These are phyloP conservation scores for Hypoxylon rubiginosum DNA, from an alignment of 2,329 filamentous ascomycete genomes.

Conservation along the genomic window DNA sequence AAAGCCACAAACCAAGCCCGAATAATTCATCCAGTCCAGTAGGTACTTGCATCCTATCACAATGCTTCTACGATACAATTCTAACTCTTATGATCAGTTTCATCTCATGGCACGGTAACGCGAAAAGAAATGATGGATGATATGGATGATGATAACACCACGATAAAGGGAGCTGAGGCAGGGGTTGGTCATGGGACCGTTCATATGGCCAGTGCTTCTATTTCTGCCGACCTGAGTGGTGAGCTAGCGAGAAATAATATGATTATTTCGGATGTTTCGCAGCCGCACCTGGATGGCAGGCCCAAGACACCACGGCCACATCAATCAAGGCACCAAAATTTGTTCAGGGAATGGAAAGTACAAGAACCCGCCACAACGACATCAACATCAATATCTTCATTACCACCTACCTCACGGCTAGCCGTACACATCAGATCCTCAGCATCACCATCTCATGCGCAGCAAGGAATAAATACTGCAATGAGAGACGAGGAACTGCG, in stretches of 20 bases:
- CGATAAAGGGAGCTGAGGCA: conserved; percentile 8
- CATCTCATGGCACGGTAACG: conserved; percentile 15
- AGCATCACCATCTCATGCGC: conserved; percentile 38
- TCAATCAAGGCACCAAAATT: conserved; percentile 15
- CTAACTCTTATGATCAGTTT: conserved; percentile 6
- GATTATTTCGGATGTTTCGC: conserved; percentile 35
- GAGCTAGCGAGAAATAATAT: conserved; percentile 12
- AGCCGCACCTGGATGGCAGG: conserved; percentile 14
- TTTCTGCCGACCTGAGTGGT: conserved; percentile 1
- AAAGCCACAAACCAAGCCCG: background rate
- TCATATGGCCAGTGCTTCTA: background rate
- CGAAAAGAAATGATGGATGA: conserved; percentile 14
- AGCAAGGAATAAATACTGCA: conserved; percentile 9
- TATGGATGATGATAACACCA: conserved; percentile 19
- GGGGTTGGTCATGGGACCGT: conserved; percentile 5
- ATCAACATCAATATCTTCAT: conserved; percentile 14
- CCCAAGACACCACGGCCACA: conserved; percentile 13
- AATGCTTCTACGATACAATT: background rate
- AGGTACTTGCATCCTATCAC: background rate
- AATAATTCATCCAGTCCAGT: background rate
- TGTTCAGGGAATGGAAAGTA: conserved; percentile 1
- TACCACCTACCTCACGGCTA: conserved; percentile 31
- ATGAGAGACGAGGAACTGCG: conserved; percentile 15
- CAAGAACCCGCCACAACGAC: conserved; percentile 22
- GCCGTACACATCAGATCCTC: conserved; percentile 49